Evolutionary conservation across 352 stramenopile genomes (phyloP).

Genomic region (Pythium vanterpoolii): DNA sequence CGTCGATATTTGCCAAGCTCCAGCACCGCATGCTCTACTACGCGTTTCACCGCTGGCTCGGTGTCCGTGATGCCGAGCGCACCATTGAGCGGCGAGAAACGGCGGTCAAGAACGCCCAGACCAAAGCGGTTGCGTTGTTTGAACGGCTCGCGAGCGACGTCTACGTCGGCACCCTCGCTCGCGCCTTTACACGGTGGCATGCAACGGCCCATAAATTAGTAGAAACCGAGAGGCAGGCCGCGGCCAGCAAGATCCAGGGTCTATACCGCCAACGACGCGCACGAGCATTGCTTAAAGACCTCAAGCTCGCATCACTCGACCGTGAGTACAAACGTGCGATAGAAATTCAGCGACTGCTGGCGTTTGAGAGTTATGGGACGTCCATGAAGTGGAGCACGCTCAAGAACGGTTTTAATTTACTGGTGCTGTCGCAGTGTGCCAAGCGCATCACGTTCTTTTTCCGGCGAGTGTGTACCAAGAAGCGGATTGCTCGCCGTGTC

Average conservation of each 20-base stretch:
- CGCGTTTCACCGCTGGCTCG: conserved; percentile 41
- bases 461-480: conserved; percentile 31
- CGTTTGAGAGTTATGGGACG: conserved; percentile 52
- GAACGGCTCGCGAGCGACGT: conserved; percentile 52
- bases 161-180: conserved; percentile 44
- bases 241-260: conserved; percentile 46
- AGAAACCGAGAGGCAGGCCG: conserved; percentile 23
- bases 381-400: conserved; percentile 56
- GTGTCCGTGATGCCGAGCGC: conserved; percentile 15
- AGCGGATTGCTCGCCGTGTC: conserved; percentile 26
- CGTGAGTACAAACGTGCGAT: conserved; percentile 35
- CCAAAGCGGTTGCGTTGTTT: conserved; percentile 43
- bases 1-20: conserved; percentile 63
- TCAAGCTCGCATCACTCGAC: conserved; percentile 41
- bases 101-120: conserved; percentile 30
- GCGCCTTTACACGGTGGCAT: conserved; percentile 37
- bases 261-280: conserved; percentile 38
- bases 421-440: conserved; percentile 45
- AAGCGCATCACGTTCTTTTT: conserved; percentile 50
- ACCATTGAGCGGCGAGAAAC: conserved; percentile 25
- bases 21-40: conserved; percentile 54
- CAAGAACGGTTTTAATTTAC: conserved; percentile 50
- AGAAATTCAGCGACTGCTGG: conserved; percentile 45
- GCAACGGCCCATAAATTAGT: conserved; percentile 5
- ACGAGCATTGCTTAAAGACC: conserved; percentile 24